Conservation (phyloP, 2,329 filamentous ascomycete species). For the Pleoardoris graminearum region DNA sequence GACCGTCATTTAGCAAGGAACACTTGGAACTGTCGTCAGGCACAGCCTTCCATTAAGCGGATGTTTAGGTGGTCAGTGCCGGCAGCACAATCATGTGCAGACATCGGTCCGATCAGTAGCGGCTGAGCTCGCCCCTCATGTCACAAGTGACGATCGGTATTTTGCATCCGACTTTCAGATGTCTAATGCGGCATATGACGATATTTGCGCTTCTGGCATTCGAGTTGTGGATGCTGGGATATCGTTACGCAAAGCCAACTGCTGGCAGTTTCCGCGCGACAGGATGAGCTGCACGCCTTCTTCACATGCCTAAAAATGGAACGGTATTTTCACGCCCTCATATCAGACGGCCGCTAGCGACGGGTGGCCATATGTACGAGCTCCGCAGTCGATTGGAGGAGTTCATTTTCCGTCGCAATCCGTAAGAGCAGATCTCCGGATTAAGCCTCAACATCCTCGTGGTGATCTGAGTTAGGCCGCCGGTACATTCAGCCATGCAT, state of each 20-base stretch:
- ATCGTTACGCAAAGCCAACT: neutral
- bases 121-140: conserved; percentile 19
- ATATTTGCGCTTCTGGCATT: neutral
- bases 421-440: neutral
- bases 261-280: neutral
- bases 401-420: neutral
- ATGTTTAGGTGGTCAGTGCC: conserved; percentile 30
- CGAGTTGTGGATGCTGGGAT: neutral
- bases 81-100: conserved; percentile 29
- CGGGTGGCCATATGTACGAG: neutral
- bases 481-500: neutral
- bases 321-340: neutral
- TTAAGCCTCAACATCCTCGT: neutral
- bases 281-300: neutral
- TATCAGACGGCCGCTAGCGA: neutral
- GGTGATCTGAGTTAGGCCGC: neutral
- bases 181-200: conserved; percentile 1
- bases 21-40: conserved; percentile 24
- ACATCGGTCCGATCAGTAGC: conserved; percentile 36
- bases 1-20: conserved; percentile 22
- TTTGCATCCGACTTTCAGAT: neutral
- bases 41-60: conserved; percentile 23
- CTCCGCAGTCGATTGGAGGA: neutral
- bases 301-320: conserved; percentile 3
- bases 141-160: conserved; percentile 1